Evolutionary conservation across 2,329 filamentous ascomycete species (phyloP).

Genomic region (Blumeria hordei): DNA sequence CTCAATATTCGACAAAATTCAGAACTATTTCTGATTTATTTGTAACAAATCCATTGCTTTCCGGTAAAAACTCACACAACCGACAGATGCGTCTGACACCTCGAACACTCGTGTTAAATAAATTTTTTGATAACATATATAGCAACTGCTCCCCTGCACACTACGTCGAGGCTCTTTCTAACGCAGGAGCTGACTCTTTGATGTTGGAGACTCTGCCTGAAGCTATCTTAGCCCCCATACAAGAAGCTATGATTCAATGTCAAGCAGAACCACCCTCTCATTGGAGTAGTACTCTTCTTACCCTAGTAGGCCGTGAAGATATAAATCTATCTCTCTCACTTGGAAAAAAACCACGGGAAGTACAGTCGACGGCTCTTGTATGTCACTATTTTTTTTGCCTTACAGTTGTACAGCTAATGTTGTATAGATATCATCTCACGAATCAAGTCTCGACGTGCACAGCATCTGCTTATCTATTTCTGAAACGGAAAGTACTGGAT

Average conservation of each 20-base stretch:
- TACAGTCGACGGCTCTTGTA: constrained; percentile 11
- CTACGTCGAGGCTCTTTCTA: constrained; percentile 50
- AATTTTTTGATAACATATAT: constrained; percentile 36
- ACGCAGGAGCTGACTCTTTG: constrained; percentile 38
- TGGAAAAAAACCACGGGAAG: constrained; percentile 15
- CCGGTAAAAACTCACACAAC: constrained; percentile 5
- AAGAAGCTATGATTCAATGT: constrained; percentile 64
- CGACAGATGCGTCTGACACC: constrained; percentile 22
- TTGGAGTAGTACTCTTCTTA: constrained; percentile 49
- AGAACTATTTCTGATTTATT: constrained; percentile 25
- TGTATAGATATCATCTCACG: constrained; percentile 32
- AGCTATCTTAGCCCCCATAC: constrained; percentile 53
- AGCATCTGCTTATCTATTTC: constrained; percentile 42
- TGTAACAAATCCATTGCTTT: constrained; percentile 10
- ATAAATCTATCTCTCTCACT: constrained; percentile 40
- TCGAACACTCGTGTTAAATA: constrained; percentile 44
- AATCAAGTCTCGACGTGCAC: constrained; percentile 49
- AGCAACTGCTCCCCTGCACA: constrained; percentile 27
- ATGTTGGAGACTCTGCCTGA: constrained; percentile 70
- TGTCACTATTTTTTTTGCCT: not conserved
- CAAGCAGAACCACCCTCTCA: constrained; percentile 57
- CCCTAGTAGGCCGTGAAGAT: constrained; percentile 61
- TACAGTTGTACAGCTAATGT: constrained; percentile 4
- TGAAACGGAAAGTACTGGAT: constrained; percentile 32
- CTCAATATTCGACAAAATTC: constrained; percentile 17